Percentiles rank a stretch among this genome's conserved stretches.
phyloP scores from a whole-genome alignment of 768 basidiomycete genomes.

The Neoboletus subvelutipes region DNA sequence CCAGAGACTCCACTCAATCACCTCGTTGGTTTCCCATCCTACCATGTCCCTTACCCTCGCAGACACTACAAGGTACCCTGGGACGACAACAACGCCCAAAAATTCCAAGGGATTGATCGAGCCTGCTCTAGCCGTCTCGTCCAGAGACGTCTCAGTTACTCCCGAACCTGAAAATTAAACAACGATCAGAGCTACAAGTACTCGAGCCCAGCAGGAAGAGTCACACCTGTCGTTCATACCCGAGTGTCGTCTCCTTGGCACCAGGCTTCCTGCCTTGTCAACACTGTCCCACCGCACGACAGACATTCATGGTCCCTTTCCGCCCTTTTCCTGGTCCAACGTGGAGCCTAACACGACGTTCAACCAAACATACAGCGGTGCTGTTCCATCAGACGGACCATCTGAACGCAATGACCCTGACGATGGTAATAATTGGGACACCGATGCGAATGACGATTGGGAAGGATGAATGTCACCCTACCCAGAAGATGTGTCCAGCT shows the following conservation, averaged over 20 bases:
- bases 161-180: slow-evolving; percentile 4
- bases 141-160: neutral
- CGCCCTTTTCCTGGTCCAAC: slow-evolving; percentile 88
- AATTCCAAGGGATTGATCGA: slow-evolving; percentile 35
- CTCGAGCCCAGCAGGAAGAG: neutral
- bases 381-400: neutral
- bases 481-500: neutral
- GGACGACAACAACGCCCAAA: slow-evolving; percentile 50
- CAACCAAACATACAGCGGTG: slow-evolving; percentile 77
- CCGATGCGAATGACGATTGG: neutral
- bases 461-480: neutral
- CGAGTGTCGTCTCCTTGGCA: neutral
- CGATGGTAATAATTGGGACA: neutral
- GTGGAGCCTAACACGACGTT: slow-evolving; percentile 81
- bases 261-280: slow-evolving; percentile 42
- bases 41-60: slow-evolving; percentile 58
- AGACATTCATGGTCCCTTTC: slow-evolving; percentile 45
- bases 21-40: slow-evolving; percentile 55
- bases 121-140: neutral
- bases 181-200: neutral
- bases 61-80: slow-evolving; percentile 24
- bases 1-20: slow-evolving; percentile 4
- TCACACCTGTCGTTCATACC: slow-evolving; percentile 24
- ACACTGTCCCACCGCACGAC: slow-evolving; percentile 60
- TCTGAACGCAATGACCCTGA: neutral